Evolutionary conservation across 768 basidiomycete species (phyloP).

Genomic region (Tulasnella sp.): DNA sequence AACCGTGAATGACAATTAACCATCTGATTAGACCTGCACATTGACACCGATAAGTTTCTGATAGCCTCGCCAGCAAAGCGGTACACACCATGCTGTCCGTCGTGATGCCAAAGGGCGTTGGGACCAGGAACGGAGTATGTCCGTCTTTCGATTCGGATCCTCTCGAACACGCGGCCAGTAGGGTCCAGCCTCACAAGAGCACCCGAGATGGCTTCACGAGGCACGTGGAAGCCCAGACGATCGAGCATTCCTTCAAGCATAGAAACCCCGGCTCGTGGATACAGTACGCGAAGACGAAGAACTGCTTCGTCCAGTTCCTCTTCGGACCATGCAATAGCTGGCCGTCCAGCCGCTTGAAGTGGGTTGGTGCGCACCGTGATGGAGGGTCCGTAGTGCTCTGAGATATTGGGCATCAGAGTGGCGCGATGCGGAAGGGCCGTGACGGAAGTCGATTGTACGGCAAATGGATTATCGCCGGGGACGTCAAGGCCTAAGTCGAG

Average conservation of each 20-base stretch:
- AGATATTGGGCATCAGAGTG: background rate
- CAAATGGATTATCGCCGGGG: background rate
- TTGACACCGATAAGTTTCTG: background rate
- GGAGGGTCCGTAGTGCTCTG: background rate
- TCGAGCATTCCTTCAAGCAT: constrained; percentile 5
- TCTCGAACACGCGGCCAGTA: constrained; percentile 1
- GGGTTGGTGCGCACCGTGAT: background rate
- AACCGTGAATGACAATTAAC: constrained; percentile 19
- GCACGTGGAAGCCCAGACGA: background rate
- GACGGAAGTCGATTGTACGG: background rate
- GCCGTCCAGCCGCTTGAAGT: background rate
- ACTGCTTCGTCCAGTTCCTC: constrained; percentile 4
- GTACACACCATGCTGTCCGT: constrained; percentile 21
- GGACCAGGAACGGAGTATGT: constrained; percentile 20
- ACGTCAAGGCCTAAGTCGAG: background rate
- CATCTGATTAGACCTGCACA: constrained; percentile 17
- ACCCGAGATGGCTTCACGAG: background rate
- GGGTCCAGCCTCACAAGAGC: background rate
- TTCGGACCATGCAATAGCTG: background rate
- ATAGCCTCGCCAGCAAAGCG: background rate
- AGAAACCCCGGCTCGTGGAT: background rate
- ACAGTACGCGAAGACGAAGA: background rate
- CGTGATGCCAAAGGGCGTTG: constrained; percentile 23
- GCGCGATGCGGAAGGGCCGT: background rate
- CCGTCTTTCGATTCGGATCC: constrained; percentile 13